Base-by-base conservation (phyloP, 371 early-diverging fungal species). In the Edhazardia aedis region DNA sequence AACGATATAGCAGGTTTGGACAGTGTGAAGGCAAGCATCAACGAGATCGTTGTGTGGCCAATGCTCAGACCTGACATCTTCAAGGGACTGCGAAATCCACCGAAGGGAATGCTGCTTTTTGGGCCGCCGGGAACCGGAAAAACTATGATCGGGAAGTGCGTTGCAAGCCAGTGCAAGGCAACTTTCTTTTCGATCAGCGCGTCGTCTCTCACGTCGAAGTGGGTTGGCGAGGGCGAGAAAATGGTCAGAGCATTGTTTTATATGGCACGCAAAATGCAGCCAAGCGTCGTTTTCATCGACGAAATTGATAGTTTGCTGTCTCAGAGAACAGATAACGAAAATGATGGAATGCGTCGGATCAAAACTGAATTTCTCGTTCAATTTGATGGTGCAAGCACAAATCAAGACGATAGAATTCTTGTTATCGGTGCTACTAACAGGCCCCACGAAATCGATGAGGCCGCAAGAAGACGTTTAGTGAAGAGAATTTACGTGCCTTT, bases 141-240 rank as follows among this genome's bases (percentile, higher is more conserved):
- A 67, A 89, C 89, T 1, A 71, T 88, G 69, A 82, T 88, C 33
- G 89, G 82, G 26, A 83, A 83, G 51, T 83, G 84, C 68, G 82
- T 88, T 0, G 93, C 93, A 0, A 78, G 79, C 0, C 87, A 89
- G 60, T 82, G 83, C 0, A 75, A 80, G 1, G 85, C 89, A 16
- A 85, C 84, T 39, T 95, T 93, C 68, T 78, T 93, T 61, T 75
- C 84, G 1, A 78, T 95, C 25, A 78, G 79, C 58, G 78, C 84
- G 0, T 82, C 84, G 7, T 82, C 86, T 4, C 72, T 90, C 29
- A 87, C 87, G 0, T 82, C 83, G 11, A 88, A 88, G 64, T 90
- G 86, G 86, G 79, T 86, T 12, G 90, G 90, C 23, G 89, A 90
- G 60, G 86, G 86, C 29, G 91, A 89, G 55, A 87, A 87, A 68